Conservation (phyloP, 176 grass and related monocot genomes). For the Lolium rigidum region DNA sequence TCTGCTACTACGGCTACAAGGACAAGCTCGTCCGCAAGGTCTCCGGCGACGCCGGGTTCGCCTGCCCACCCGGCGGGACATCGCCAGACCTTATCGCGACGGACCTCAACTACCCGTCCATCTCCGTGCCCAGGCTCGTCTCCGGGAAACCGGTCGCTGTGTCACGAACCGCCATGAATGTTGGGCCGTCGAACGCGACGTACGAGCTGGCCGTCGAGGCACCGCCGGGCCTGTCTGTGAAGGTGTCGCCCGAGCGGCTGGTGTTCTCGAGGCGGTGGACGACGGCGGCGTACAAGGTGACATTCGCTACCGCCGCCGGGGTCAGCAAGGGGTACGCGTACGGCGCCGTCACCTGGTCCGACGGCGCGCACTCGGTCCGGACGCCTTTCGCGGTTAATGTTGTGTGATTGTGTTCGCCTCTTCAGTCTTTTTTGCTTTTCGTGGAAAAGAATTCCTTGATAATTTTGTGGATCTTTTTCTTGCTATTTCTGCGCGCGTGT, state of each 20-base stretch:
- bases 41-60: slow-evolving; percentile 55
- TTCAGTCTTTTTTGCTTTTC: background rate
- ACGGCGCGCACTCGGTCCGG: slow-evolving; percentile 78
- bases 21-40: slow-evolving; percentile 69
- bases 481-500: no score
- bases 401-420: slow-evolving; percentile 44
- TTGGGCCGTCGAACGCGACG: slow-evolving; percentile 75
- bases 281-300: slow-evolving; percentile 78
- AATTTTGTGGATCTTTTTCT: no score
- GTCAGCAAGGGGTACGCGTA: slow-evolving; percentile 64
- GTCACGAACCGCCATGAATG: slow-evolving; percentile 72
- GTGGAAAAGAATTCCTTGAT: no score
- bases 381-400: slow-evolving; percentile 86
- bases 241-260: slow-evolving; percentile 66
- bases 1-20: slow-evolving; percentile 96
- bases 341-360: slow-evolving; percentile 82
- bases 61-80: slow-evolving; percentile 47
- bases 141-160: slow-evolving; percentile 49
- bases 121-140: slow-evolving; percentile 71
- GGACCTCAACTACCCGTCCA: slow-evolving; percentile 87
- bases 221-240: slow-evolving; percentile 54
- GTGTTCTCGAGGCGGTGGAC: slow-evolving; percentile 70
- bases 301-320: slow-evolving; percentile 41
- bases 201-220: slow-evolving; percentile 62
- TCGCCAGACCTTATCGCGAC: slow-evolving; percentile 75